These are phyloP conservation scores for Elsinoe arachidis DNA, from an alignment of 2,329 filamentous ascomycete genomes.

Conservation along the genomic window DNA sequence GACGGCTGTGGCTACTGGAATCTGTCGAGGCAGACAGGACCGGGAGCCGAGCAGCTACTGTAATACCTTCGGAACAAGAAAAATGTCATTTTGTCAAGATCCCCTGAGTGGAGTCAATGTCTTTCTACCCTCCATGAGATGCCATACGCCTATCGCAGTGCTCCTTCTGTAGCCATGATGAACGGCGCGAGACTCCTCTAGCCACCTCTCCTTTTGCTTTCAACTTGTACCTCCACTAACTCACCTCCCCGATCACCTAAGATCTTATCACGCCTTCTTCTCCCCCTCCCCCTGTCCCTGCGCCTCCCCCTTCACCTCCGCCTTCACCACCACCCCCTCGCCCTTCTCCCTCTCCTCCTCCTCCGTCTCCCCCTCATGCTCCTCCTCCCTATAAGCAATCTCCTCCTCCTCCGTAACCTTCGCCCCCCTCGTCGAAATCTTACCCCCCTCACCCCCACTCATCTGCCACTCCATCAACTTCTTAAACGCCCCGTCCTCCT, in stretches of 20 bases:
- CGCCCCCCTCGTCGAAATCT: constrained; percentile 16
- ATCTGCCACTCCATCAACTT: constrained; percentile 99
- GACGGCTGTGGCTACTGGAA: neutral
- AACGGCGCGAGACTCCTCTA: too few species aligned
- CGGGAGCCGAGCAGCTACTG: neutral
- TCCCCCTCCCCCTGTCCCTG: neutral
- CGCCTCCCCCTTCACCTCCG: neutral
- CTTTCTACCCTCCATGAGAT: neutral
- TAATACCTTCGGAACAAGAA: constrained; percentile 7
- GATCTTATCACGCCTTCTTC: neutral
- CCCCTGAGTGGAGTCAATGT: constrained; percentile 4
- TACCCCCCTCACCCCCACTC: constrained; percentile 60
- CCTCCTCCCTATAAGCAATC: constrained; percentile 38
- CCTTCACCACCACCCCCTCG: constrained; percentile 16
- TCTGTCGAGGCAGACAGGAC: neutral
- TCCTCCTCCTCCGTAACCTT: constrained; percentile 21
- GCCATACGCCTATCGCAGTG: constrained; percentile 4
- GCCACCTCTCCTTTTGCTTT: too few species aligned
- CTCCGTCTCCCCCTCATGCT: constrained; percentile 31
- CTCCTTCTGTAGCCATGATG: neutral
- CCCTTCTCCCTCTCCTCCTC: constrained; percentile 30
- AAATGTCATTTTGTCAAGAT: neutral
- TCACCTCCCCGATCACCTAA: too few species aligned
- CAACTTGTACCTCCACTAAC: too few species aligned
- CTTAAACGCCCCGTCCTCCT: constrained; percentile 75